A percentile compares a stretch with the other conserved stretches of the same genome.
These are phyloP conservation scores for Sporothrix globosa DNA, from an alignment of 2,329 filamentous ascomycete species.

Conservation along the genomic window DNA sequence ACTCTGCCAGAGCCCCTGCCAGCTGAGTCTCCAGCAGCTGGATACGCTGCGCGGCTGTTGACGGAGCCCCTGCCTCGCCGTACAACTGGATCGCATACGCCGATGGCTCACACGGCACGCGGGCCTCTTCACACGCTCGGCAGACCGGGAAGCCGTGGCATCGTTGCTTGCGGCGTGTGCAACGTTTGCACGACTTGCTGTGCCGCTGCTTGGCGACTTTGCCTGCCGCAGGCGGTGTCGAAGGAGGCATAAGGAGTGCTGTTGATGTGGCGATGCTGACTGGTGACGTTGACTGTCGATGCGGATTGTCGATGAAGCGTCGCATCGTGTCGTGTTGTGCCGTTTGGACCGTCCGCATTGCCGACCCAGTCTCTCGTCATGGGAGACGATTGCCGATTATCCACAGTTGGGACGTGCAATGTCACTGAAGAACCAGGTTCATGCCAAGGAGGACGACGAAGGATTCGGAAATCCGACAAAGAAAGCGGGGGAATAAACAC, in stretches of 20 bases:
- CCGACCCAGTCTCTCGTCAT: too few relatives aligned
- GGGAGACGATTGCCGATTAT: too few relatives aligned
- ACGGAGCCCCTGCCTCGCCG: conserved; percentile 16
- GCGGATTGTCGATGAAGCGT: too few relatives aligned
- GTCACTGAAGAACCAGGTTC: background rate
- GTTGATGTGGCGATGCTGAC: background rate
- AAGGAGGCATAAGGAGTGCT: background rate
- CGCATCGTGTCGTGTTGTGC: too few relatives aligned
- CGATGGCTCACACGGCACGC: conserved; percentile 30
- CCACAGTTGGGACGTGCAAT: too few relatives aligned
- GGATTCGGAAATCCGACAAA: background rate
- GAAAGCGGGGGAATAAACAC: background rate
- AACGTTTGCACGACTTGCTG: conserved; percentile 33
- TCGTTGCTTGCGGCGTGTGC: conserved; percentile 31
- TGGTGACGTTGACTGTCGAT: background rate
- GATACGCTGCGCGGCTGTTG: conserved; percentile 12
- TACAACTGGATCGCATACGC: conserved; percentile 31
- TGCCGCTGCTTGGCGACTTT: conserved; percentile 23
- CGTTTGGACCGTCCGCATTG: too few relatives aligned
- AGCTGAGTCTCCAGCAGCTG: conserved; percentile 30
- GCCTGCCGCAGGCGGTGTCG: background rate
- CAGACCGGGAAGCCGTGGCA: conserved; percentile 34
- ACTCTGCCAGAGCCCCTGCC: conserved; percentile 20
- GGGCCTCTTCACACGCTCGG: conserved; percentile 31
- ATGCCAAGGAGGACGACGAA: too few relatives aligned